Base-by-base conservation (phyloP, 2,329 filamentous ascomycete genomes). In the Neofusicoccum sp. region DNA sequence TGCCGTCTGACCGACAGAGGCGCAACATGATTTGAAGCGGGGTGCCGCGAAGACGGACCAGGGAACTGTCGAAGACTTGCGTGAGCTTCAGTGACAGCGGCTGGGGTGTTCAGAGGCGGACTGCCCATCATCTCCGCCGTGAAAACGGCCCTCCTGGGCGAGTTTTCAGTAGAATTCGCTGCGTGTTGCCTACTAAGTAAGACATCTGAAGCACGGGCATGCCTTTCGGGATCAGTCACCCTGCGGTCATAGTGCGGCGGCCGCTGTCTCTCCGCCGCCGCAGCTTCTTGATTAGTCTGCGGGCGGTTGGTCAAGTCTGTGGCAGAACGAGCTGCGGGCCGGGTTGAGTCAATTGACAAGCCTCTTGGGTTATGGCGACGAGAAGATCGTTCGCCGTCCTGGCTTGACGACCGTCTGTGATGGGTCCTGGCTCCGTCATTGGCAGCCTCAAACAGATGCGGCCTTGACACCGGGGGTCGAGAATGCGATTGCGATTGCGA, bases 241-340 rank as follows among this genome's bases (percentile, higher is more conserved):
- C 67, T 84, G 77, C 63, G 81, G 73, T 70, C 79, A 71, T 67
- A 72, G 51, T 74, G 74, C 30, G 76, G 78, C 53, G 73, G 66
- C 41, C 75, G 67, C 51, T 70, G 69, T 43, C 72, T 63, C 63
- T 63, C 68, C 57, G 33, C 65, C 16, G 26, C 40, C 16, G 34
- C 57, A 43, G 20, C 51, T 31, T 62, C 60, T n/a, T 68, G 64
- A 6, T 70, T 69, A 3, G 70, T 70, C 26, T 68, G 64, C 7
- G 73, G 71, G 8, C 71, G 65, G 16, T 75, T 69, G 16, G 73
- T 73, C 1, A 91, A 75, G 68, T 92, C 89, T 1, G 85, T 89
- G 48, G 87, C 84, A 16, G 89, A 90, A 24, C 84, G 82, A 24
- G 83, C 79, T 11, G 84, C 82, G 43, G 82, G 80, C 56, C 80